Evolutionary conservation across 1,284 basidiomycete species (phyloP).

Genomic region (Heterobasidion annosum): DNA sequence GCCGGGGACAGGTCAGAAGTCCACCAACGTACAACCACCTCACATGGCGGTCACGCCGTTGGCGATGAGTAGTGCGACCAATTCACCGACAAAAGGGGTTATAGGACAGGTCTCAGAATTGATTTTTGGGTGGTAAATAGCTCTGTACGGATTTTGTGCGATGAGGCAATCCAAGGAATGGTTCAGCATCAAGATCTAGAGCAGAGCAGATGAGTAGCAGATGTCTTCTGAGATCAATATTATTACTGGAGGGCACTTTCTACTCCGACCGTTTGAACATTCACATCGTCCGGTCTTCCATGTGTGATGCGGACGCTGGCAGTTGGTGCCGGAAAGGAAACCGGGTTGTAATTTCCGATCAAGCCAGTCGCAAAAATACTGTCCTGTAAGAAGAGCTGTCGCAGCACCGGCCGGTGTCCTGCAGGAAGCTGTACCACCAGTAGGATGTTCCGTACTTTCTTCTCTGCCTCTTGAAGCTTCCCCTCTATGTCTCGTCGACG

Average conservation of each 20-base stretch:
- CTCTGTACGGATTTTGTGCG: background rate
- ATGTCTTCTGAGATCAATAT: too few relatives aligned
- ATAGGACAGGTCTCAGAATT: constrained; percentile 68
- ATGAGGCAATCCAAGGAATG: too few relatives aligned
- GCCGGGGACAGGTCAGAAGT: constrained; percentile 16
- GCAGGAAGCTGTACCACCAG: too few relatives aligned
- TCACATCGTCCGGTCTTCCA: background rate
- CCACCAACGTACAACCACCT: constrained; percentile 4
- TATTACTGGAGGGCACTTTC: background rate
- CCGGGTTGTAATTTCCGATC: background rate
- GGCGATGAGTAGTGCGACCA: constrained; percentile 12
- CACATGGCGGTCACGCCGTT: constrained; percentile 2
- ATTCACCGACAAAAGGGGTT: constrained; percentile 44
- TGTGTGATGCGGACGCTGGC: background rate
- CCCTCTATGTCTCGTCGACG: constrained; percentile 9
- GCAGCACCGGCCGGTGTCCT: too few relatives aligned
- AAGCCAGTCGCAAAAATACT: background rate
- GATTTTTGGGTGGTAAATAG: constrained; percentile 64
- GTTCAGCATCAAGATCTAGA: too few relatives aligned
- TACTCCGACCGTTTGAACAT: background rate
- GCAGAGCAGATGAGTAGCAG: too few relatives aligned
- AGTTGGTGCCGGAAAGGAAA: background rate
- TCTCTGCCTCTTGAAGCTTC: background rate
- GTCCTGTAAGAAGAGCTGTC: background rate
- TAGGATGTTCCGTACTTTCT: background rate